Evolutionary conservation across 2,329 filamentous ascomycete species (phyloP), one percentile per base, ranked within the genome.

Genomic region (Colletotrichum sp.): DNA sequence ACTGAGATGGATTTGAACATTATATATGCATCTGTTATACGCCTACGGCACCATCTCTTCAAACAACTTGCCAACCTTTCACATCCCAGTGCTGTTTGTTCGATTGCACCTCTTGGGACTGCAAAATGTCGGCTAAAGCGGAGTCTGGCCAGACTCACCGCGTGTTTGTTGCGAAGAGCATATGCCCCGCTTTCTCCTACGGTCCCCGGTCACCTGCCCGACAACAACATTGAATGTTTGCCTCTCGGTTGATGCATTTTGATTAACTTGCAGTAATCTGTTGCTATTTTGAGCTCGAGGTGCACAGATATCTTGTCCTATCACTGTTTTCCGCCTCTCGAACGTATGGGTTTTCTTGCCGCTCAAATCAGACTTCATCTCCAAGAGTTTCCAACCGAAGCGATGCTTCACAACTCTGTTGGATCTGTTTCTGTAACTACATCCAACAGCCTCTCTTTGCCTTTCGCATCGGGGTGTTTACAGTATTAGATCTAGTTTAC

Each of bases 81-180:
- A n/a, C 18, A 0, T 43, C 0, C 1, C 38, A 12, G 38, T 43
- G 0, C 9, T 13, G 9, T 48, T 2, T 21, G 6, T 12, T 48
- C 18, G n/a, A 1, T 7, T 21, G 18, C 18, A 48, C 5, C 5
- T 48, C n/a, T 48, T 21, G 43, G 1, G 18, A 48, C 43, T 48
- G 43, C n/a, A 48, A 4, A 48, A 48, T 48, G 18, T 4, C 43
- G 43, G 43, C 43, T 48, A 21, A 48, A 48, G n/a, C 43, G 1
- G n/a, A 48, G 18, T 48, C 43, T 21, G 43, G 43, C n/a, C n/a
- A 48, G 43, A 21, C 43, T 48, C 43, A 48, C n/a, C n/a, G 43
- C 10, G 43, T 48, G 43, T 48, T 21, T 48, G n/a, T 48, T 48
- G 0, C 9, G 43, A 48, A 48, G 18, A 4, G 43, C 18, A 48